Evolutionary conservation across 768 basidiomycete genomes (phyloP).

Genomic region (Boletellus ananiceps): DNA sequence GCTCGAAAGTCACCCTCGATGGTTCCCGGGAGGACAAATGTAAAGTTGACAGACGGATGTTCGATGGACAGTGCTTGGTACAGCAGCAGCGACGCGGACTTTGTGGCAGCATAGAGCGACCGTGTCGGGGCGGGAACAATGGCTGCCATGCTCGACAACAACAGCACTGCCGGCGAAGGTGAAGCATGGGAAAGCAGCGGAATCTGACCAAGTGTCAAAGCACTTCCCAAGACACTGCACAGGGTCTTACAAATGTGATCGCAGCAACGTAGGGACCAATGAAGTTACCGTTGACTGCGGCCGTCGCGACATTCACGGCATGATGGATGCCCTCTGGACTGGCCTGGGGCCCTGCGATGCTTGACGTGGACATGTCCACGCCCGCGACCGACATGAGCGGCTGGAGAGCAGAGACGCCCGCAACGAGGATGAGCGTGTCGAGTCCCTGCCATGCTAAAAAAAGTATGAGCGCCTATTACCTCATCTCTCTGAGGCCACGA

Average conservation of each 20-base stretch:
- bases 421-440: slow-evolving; percentile 77
- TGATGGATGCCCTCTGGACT: slow-evolving; percentile 53
- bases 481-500: background rate
- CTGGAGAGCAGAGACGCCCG: slow-evolving; percentile 79
- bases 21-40: slow-evolving; percentile 60
- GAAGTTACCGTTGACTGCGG: slow-evolving; percentile 62
- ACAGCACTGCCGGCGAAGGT: slow-evolving; percentile 62
- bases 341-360: slow-evolving; percentile 35
- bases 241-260: slow-evolving; percentile 58
- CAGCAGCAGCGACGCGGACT: slow-evolving; percentile 71
- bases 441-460: slow-evolving; percentile 70
- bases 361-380: slow-evolving; percentile 32
- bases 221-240: background rate
- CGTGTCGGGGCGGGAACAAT: slow-evolving; percentile 84
- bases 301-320: slow-evolving; percentile 51
- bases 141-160: slow-evolving; percentile 75
- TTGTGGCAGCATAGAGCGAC: slow-evolving; percentile 78
- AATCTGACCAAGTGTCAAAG: slow-evolving; percentile 44
- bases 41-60: slow-evolving; percentile 63
- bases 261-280: slow-evolving; percentile 66
- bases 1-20: slow-evolving; percentile 77
- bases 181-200: slow-evolving; percentile 69
- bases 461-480: background rate
- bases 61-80: slow-evolving; percentile 80
- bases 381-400: slow-evolving; percentile 73